Evolutionary conservation across 2,329 filamentous ascomycete genomes (phyloP).

Genomic region (Diaporthe aspalathi): DNA sequence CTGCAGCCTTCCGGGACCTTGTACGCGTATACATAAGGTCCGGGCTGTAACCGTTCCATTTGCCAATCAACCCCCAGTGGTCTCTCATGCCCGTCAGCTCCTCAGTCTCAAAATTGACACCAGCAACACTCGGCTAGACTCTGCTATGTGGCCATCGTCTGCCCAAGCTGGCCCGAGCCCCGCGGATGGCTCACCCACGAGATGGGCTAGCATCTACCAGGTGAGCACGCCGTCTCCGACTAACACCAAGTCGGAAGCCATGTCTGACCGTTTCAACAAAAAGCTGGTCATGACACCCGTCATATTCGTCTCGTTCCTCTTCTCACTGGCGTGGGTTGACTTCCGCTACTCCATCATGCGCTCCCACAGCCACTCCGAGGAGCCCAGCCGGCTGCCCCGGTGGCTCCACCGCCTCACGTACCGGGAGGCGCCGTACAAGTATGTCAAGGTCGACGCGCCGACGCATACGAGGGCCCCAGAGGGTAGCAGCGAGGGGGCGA

Average conservation of each 20-base stretch:
- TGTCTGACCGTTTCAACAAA: constrained; percentile 41
- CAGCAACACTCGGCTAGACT: background rate
- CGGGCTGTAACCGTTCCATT: background rate
- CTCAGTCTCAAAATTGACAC: background rate
- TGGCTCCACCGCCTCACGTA: constrained; percentile 58
- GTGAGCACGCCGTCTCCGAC: constrained; percentile 32
- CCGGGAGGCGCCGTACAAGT: constrained; percentile 53
- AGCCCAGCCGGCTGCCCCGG: constrained; percentile 47
- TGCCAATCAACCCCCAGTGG: background rate
- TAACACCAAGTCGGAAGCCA: background rate
- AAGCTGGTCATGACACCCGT: constrained; percentile 70
- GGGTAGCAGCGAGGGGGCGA: constrained; percentile 44
- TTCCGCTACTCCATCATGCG: constrained; percentile 64
- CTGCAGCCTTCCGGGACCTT: background rate
- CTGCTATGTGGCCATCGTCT: constrained; percentile 33
- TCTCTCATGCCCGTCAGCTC: background rate
- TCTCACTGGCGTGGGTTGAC: constrained; percentile 74
- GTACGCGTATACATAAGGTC: background rate
- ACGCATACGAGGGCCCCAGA: background rate
- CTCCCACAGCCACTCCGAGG: constrained; percentile 52
- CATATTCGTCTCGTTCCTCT: constrained; percentile 71
- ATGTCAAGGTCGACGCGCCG: constrained; percentile 43
- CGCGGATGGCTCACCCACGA: constrained; percentile 25
- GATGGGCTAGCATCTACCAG: constrained; percentile 43
- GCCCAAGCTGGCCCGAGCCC: constrained; percentile 21